A percentile compares a stretch with the other conserved stretches of the same genome.
phyloP scores from a whole-genome alignment of 257 asterid genomes.

The Phtheirospermum japonicum region DNA sequence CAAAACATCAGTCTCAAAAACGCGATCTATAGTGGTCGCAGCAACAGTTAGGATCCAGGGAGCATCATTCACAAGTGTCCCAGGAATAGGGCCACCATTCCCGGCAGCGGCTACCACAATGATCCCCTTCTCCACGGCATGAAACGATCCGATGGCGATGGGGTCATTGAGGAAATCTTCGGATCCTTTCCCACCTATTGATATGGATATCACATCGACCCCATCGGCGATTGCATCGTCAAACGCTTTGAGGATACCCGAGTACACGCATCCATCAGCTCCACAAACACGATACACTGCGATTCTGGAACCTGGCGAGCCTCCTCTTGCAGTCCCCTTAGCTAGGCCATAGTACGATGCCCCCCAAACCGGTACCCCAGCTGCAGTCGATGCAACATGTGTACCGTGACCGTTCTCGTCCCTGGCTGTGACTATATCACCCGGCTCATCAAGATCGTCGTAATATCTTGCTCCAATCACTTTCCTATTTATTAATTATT shows the following conservation, averaged over 20 bases:
- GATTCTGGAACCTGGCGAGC: conserved; percentile 40
- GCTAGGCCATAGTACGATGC: conserved; percentile 38
- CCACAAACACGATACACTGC: conserved; percentile 35
- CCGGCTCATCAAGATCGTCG: too few species aligned
- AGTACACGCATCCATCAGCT: conserved; percentile 26
- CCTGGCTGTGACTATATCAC: too few species aligned
- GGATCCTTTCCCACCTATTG: neutral
- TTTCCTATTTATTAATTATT: too few species aligned
- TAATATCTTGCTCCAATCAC: too few species aligned
- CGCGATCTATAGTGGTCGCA: too few species aligned
- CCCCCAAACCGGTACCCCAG: neutral
- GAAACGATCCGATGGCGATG: conserved; percentile 62
- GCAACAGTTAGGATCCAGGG: conserved; percentile 54
- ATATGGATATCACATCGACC: too few species aligned
- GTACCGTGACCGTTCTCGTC: too few species aligned
- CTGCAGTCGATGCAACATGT: too few species aligned
- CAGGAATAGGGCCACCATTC: conserved; percentile 42
- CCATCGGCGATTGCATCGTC: conserved; percentile 65
- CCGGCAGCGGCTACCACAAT: conserved; percentile 49
- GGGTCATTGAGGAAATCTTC: conserved; percentile 42
- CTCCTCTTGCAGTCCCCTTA: conserved; percentile 48
- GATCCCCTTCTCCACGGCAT: conserved; percentile 50
- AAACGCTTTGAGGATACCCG: too few species aligned
- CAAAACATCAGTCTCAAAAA: too few species aligned
- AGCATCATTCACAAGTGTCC: conserved; percentile 29